These are phyloP conservation scores for Dimocarpus longan DNA, from an alignment of 345 rosid genomes.

Conservation along the genomic window DNA sequence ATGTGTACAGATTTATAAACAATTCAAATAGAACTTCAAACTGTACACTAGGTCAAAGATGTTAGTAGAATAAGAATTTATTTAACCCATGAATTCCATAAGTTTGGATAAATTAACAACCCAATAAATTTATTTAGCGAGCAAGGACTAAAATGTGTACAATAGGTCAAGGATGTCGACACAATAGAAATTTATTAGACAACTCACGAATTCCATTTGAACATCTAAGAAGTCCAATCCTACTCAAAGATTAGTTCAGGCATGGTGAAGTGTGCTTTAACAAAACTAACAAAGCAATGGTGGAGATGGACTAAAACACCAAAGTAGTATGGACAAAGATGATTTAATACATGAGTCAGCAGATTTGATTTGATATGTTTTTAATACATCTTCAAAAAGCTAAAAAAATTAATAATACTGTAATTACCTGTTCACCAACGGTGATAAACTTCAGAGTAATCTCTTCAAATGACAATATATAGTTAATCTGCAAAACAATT, in stretches of 20 bases:
- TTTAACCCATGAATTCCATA: background rate
- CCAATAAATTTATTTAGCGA: background rate
- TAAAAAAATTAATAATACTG: slow-evolving; percentile 19
- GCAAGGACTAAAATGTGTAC: background rate
- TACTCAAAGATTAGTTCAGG: slow-evolving; percentile 7
- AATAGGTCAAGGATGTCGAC: slow-evolving; percentile 4
- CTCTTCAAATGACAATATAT: slow-evolving; percentile 92
- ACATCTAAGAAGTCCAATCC: background rate
- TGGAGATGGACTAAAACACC: background rate
- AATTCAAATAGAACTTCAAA: slow-evolving; percentile 5
- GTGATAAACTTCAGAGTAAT: slow-evolving; percentile 89
- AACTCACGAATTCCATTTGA: background rate
- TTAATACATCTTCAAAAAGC: slow-evolving; percentile 5
- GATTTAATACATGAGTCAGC: background rate
- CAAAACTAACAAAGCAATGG: slow-evolving; percentile 1
- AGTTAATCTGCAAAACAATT: slow-evolving; percentile 69
- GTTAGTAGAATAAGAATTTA: background rate
- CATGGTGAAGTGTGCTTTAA: background rate
- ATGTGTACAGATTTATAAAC: background rate
- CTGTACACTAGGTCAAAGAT: slow-evolving; percentile 12
- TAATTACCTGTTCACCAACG: slow-evolving; percentile 73
- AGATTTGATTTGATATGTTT: slow-evolving; percentile 1
- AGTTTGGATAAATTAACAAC: background rate
- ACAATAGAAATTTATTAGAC: background rate
- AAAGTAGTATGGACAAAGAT: background rate